A percentile compares a stretch with the other conserved stretches of the same genome.
Conservation (phyloP, 176 grass and related monocot genomes). For the Aegilops sharonensis region DNA sequence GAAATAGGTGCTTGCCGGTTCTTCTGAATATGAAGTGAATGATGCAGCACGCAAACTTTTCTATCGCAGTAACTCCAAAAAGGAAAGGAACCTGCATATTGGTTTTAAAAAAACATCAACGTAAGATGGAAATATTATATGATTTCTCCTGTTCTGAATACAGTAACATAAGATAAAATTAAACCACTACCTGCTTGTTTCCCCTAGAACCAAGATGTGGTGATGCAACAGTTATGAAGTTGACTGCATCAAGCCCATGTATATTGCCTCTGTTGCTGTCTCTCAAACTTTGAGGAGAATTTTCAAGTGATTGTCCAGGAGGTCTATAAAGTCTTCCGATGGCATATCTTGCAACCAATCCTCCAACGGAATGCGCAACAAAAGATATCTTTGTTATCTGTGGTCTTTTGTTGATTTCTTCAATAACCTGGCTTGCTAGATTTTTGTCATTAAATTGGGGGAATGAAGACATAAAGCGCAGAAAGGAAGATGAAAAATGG, state of each 20-base stretch:
- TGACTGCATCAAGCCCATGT: constrained; percentile 80
- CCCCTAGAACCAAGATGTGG: constrained; percentile 99
- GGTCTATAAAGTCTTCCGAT: constrained; percentile 82
- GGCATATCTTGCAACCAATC: constrained; percentile 89
- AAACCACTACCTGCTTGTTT: constrained; percentile 74
- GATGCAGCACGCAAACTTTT: constrained; percentile 75
- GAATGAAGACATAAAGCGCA: constrained; percentile 16
- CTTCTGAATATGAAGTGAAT: constrained; percentile 96
- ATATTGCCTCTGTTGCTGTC: constrained; percentile 43
- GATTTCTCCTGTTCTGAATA: neutral
- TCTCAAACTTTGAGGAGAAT: constrained; percentile 31
- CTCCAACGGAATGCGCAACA: constrained; percentile 91
- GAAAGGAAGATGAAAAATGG: constrained; percentile 11
- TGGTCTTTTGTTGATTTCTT: constrained; percentile 62
- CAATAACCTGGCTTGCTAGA: constrained; percentile 58
- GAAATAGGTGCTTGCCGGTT: constrained; percentile 95
- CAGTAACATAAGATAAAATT: neutral
- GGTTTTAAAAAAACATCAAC: neutral
- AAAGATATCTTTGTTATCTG: constrained; percentile 87
- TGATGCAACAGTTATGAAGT: constrained; percentile 86
- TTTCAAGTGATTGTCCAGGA: constrained; percentile 36
- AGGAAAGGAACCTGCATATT: constrained; percentile 90
- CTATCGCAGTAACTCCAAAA: constrained; percentile 73
- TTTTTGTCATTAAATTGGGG: constrained; percentile 44
- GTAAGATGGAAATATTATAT: neutral